Evolutionary conservation across 345 rosid species (phyloP).

Genomic region (Populus euphratica): DNA sequence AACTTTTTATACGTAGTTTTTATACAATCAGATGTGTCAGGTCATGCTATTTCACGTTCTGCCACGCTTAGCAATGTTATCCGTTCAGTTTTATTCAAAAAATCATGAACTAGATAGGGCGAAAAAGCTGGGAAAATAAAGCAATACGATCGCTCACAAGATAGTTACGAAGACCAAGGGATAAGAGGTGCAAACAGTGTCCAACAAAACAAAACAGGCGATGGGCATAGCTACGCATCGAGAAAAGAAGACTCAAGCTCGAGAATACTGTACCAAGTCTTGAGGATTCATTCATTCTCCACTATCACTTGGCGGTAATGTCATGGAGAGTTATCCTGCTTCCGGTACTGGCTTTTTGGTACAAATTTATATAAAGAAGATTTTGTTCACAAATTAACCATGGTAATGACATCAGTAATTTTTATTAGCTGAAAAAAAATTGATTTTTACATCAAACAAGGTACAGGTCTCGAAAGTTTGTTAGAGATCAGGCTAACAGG

Average conservation of each 20-base stretch:
- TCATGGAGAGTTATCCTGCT: neutral
- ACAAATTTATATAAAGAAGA: no score
- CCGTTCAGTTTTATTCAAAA: neutral
- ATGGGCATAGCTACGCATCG: neutral
- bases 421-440: conserved; percentile 29
- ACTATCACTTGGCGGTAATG: neutral
- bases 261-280: neutral
- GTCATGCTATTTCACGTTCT: neutral
- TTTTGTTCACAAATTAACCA: neutral
- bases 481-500: conserved; percentile 12
- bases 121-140: neutral
- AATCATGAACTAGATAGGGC: neutral
- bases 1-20: neutral
- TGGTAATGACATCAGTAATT: neutral
- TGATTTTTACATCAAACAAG: conserved; percentile 27
- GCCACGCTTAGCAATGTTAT: neutral
- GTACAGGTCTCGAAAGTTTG: conserved; percentile 4
- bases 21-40: neutral
- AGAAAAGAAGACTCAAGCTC: neutral
- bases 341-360: neutral
- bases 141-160: neutral
- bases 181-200: neutral
- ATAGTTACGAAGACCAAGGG: neutral
- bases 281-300: neutral
- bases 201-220: neutral